A percentile compares a stretch with the other conserved stretches of the same genome.
These are phyloP conservation scores for Carex parvula DNA, from an alignment of 176 grass and related monocot genomes.

Conservation along the genomic window DNA sequence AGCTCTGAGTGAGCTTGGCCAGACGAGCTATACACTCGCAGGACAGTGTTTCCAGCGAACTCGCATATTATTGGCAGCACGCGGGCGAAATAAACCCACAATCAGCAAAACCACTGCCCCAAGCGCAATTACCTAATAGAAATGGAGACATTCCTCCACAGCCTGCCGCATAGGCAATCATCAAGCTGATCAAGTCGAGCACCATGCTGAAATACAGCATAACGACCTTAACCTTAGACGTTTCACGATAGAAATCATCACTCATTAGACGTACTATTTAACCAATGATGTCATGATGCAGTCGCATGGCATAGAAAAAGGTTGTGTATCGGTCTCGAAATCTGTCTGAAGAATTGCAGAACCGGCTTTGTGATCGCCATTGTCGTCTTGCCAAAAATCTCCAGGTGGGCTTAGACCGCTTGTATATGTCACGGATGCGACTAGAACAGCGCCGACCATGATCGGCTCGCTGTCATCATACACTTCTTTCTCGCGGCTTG, in stretches of 20 bases:
- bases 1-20: neutral
- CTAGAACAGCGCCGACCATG: constrained; percentile 39
- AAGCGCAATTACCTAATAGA: constrained; percentile 37
- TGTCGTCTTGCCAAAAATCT: constrained; percentile 24
- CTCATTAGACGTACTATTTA: constrained; percentile 32
- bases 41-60: neutral
- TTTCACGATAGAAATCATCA: neutral
- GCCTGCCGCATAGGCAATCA: constrained; percentile 43
- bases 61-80: neutral
- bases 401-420: constrained; percentile 38
- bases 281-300: constrained; percentile 34
- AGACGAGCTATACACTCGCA: neutral
- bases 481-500: neutral
- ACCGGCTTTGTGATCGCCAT: neutral
- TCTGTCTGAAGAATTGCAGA: constrained; percentile 25
- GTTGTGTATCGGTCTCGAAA: constrained; percentile 11
- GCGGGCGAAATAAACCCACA: neutral
- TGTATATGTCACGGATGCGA: constrained; percentile 39
- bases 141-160: constrained; percentile 36
- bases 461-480: neutral
- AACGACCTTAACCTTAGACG: constrained; percentile 14
- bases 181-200: constrained; percentile 43
- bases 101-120: constrained; percentile 29
- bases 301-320: constrained; percentile 37
- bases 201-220: constrained; percentile 44